A percentile compares a stretch with the other conserved stretches of the same genome.
These are phyloP conservation scores for Annulohypoxylon moriforme DNA, from an alignment of 495 filamentous ascomycete genomes.

Conservation along the genomic window DNA sequence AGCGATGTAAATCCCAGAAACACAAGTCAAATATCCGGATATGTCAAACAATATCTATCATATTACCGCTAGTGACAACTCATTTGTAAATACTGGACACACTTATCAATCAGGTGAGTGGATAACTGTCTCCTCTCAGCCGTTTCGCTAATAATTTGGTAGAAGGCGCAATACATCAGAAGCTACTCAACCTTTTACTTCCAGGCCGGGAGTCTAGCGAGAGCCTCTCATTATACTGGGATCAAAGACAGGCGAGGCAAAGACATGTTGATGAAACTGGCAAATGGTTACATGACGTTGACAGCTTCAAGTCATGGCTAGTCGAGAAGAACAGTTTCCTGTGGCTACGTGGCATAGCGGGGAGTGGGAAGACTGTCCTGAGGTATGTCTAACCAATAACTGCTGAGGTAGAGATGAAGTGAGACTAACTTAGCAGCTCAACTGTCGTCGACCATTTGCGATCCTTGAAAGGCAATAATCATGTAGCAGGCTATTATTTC, in stretches of 20 bases:
- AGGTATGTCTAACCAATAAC: no score
- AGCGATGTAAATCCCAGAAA: neutral
- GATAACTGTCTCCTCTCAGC: no score
- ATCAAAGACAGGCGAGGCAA: no score
- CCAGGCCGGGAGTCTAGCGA: no score
- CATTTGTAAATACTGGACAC: neutral
- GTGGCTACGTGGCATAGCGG: no score
- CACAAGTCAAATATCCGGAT: neutral
- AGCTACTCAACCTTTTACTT: neutral
- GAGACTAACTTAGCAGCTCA: neutral
- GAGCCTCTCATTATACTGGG: no score
- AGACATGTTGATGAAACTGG: no score
- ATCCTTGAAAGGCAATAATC: neutral
- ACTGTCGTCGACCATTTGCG: neutral
- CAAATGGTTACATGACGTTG: no score
- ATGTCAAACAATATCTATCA: neutral
- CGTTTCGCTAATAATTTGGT: neutral
- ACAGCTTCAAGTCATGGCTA: no score
- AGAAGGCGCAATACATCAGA: neutral
- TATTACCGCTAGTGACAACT: neutral
- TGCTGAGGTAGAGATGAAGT: neutral
- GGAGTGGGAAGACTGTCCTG: no score
- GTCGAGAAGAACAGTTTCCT: no score
- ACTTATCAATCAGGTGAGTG: no score
- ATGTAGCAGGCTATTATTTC: neutral